These are phyloP conservation scores for Strobilomyces confusus DNA, from an alignment of 768 basidiomycete species.

Conservation along the genomic window DNA sequence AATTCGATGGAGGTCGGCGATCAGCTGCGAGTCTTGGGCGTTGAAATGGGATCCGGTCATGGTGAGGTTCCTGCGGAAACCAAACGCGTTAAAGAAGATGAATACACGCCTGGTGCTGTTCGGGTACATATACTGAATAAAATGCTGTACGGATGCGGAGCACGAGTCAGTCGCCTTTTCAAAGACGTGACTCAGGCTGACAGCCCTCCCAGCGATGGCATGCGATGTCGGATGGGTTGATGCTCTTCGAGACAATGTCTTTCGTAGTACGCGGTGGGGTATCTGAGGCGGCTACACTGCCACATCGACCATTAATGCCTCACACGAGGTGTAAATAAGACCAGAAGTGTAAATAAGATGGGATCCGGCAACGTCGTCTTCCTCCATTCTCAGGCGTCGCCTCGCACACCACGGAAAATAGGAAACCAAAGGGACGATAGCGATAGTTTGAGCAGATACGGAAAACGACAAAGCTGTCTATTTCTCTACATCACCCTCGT, in stretches of 20 bases:
- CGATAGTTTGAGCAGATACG: not conserved
- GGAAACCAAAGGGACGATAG: not conserved
- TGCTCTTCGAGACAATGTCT: not conserved
- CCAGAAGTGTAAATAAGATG: too few relatives aligned
- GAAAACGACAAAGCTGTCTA: not conserved
- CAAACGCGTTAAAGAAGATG: slow-evolving; percentile 2
- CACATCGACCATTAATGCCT: too few relatives aligned
- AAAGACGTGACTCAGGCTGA: not conserved
- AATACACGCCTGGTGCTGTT: not conserved
- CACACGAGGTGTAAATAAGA: too few relatives aligned
- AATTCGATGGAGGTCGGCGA: slow-evolving; percentile 49
- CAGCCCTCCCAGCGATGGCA: too few relatives aligned
- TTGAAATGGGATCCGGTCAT: slow-evolving; percentile 26
- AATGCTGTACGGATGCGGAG: slow-evolving; percentile 1
- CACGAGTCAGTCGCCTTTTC: not conserved
- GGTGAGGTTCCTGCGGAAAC: not conserved
- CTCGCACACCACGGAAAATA: not conserved
- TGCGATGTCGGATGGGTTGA: too few relatives aligned
- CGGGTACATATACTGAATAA: slow-evolving; percentile 15
- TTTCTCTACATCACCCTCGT: slow-evolving; percentile 4
- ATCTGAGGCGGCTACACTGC: too few relatives aligned
- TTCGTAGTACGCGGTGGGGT: too few relatives aligned
- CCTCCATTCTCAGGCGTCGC: not conserved
- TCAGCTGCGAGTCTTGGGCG: slow-evolving; percentile 55
- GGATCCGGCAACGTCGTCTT: not conserved